Evolutionary conservation across 2,329 filamentous ascomycete genomes (phyloP), one percentile per base, ranked within the genome.

Genomic region (Microdochium trichocladiopsis): DNA sequence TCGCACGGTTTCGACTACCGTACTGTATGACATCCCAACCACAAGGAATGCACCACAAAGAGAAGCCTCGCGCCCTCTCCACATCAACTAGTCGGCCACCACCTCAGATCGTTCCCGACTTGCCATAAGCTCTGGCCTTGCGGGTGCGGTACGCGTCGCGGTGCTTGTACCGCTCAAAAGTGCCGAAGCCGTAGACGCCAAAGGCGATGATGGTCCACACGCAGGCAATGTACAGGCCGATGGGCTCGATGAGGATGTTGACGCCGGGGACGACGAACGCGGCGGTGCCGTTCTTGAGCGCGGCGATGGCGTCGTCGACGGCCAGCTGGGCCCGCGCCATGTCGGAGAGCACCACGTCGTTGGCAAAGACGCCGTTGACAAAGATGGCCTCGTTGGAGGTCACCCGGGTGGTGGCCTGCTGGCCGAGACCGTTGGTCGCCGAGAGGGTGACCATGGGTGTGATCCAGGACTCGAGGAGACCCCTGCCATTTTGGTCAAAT

Each of bases 341-440:
- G 50, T 74, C 69, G 53, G 80, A 83, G 61, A 77, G 66, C 61
- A 82, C 66, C 14, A 79, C 71, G 52, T 79, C 71, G 49, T 77
- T 69, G 51, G 85, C 80, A 68, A 90, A 90, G 60, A 87, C 78
- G 50, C 87, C 87, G 14, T 79, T 80, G 37, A 90, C 78, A 59
- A 90, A 91, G 6, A 80, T 78, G 16, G 87, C 86, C 65, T 89
- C 84, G 66, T 86, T 84, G 54, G 81, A 78, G 10, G 85, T 85
- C 50, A 90, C 79, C 31, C 80, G 83, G 49, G 86, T 86, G 60
- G 71, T 77, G 53, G 88, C 73, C 1, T 69, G 66, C 60, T 72
- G 63, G 55, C 81, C 82, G 14, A 68, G 66, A 25, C 72, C 60
- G 58, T 77, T 80, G 41, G 68, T 72, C n/a, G 77, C 86, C 12